These are phyloP conservation scores for Hymenochaete sp. DNA, from an alignment of 1,284 basidiomycete genomes.

Conservation along the genomic window DNA sequence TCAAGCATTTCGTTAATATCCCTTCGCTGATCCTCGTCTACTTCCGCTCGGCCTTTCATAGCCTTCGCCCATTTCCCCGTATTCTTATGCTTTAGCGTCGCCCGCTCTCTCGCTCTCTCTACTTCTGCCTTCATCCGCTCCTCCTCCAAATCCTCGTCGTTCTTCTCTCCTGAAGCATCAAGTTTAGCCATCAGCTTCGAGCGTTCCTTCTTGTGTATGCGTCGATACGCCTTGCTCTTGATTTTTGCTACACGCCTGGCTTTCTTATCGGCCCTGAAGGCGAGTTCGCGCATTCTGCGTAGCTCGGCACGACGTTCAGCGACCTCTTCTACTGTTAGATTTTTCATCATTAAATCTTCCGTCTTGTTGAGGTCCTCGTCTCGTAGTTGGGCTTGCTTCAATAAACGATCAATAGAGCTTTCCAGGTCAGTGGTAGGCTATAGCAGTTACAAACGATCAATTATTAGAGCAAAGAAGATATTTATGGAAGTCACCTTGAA, in stretches of 20 bases:
- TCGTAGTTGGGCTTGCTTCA: slow-evolving; percentile 70
- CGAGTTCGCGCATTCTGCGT: slow-evolving; percentile 83
- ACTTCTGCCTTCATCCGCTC: slow-evolving; percentile 64
- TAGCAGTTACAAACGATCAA: not conserved
- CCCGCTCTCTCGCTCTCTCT: slow-evolving; percentile 75
- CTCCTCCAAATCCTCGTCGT: slow-evolving; percentile 48
- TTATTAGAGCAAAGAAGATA: not conserved
- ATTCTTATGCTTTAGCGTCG: slow-evolving; percentile 77
- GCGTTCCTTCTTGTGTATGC: slow-evolving; percentile 74
- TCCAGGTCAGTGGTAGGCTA: slow-evolving; percentile 75
- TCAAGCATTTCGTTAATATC: slow-evolving; percentile 77
- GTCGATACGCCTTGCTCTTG: slow-evolving; percentile 90
- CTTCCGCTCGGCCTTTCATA: slow-evolving; percentile 55
- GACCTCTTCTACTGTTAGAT: slow-evolving; percentile 79
- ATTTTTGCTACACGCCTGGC: slow-evolving; percentile 91
- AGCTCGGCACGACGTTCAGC: slow-evolving; percentile 73
- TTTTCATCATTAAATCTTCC: slow-evolving; percentile 76
- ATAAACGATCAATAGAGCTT: slow-evolving; percentile 66
- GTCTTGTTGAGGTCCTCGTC: slow-evolving; percentile 71
- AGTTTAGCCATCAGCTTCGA: slow-evolving; percentile 48
- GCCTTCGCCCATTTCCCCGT: slow-evolving; percentile 75
- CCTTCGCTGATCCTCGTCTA: slow-evolving; percentile 56
- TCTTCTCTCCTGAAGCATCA: slow-evolving; percentile 36
- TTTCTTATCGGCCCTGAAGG: slow-evolving; percentile 90
- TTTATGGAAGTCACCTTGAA: slow-evolving; percentile 60